A percentile compares a stretch with the other conserved stretches of the same genome.
Evolutionary conservation across 2,329 filamentous ascomycete species (phyloP).

Genomic region (Madurella mycetomatis): DNA sequence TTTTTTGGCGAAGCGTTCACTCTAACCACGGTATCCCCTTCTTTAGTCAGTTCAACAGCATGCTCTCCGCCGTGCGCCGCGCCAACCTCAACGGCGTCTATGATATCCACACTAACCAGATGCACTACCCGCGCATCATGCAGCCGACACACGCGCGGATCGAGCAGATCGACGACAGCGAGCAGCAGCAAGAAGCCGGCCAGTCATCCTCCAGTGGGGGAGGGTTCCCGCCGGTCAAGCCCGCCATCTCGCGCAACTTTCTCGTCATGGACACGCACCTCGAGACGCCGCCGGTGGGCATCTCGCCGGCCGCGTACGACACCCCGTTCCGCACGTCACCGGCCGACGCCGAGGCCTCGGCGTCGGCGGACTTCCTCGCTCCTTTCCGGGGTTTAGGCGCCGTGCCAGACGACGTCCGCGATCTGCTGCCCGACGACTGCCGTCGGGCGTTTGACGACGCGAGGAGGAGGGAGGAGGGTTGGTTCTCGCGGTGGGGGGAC

Average conservation of each 20-base stretch:
- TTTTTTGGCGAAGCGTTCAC: not conserved
- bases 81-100: constrained; percentile 74
- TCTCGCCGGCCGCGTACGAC: constrained; percentile 43
- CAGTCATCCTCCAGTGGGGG: constrained; percentile 26
- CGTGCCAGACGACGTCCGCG: constrained; percentile 60
- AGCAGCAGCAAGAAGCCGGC: constrained; percentile 30
- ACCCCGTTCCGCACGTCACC: constrained; percentile 37
- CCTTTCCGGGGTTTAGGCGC: constrained; percentile 59
- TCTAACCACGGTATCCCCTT: constrained; percentile 5
- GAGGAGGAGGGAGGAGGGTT: constrained; percentile 59
- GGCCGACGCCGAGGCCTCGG: constrained; percentile 31
- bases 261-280: constrained; percentile 52
- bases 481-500: constrained; percentile 69
- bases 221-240: constrained; percentile 45
- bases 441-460: constrained; percentile 67
- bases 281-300: constrained; percentile 46
- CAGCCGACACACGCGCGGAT: constrained; percentile 85
- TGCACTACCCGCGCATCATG: constrained; percentile 83
- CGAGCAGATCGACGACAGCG: constrained; percentile 59
- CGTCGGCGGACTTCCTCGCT: constrained; percentile 41
- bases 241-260: constrained; percentile 52
- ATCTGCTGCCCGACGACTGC: constrained; percentile 65
- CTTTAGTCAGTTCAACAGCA: constrained; percentile 77
- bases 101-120: constrained; percentile 87
- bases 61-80: constrained; percentile 63